Evolutionary conservation across 2,329 filamentous ascomycete species (phyloP).

Genomic region (Penicillium thymicola): DNA sequence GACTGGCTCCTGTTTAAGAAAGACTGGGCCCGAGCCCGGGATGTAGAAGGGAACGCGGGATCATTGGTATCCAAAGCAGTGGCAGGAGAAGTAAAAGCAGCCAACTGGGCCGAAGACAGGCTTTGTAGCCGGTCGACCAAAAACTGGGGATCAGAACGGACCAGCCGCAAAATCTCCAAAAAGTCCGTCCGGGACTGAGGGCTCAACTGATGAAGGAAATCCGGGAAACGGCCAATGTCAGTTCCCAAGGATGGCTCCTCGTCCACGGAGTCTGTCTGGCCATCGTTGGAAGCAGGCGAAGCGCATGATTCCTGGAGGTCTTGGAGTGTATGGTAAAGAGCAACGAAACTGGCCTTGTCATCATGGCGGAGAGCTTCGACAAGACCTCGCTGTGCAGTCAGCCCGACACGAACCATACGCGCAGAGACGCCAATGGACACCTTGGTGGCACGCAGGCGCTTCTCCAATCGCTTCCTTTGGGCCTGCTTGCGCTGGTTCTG

Average conservation of each 20-base stretch:
- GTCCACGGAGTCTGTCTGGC: constrained; percentile 35
- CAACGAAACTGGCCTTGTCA: constrained; percentile 45
- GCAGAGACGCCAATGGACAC: constrained; percentile 44
- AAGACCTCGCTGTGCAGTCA: constrained; percentile 43
- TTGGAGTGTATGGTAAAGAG: constrained; percentile 44
- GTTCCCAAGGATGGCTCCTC: constrained; percentile 39
- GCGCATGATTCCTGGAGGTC: constrained; percentile 45
- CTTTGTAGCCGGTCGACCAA: constrained; percentile 76
- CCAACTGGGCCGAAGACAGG: constrained; percentile 72
- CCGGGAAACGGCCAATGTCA: constrained; percentile 30
- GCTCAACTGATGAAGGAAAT: constrained; percentile 64
- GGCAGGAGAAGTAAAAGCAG: constrained; percentile 72
- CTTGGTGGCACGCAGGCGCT: constrained; percentile 41
- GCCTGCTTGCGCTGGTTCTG: constrained; percentile 42
- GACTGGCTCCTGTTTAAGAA: constrained; percentile 35
- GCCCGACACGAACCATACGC: constrained; percentile 42
- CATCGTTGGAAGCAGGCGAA: constrained; percentile 30
- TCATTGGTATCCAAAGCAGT: constrained; percentile 77
- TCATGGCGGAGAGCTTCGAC: constrained; percentile 46
- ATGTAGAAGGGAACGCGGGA: constrained; percentile 71
- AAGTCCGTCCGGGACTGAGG: constrained; percentile 71
- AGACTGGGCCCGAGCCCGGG: constrained; percentile 43
- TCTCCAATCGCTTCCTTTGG: constrained; percentile 40
- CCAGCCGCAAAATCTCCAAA: constrained; percentile 72
- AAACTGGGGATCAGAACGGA: constrained; percentile 84